Evolutionary conservation across 2,329 filamentous ascomycete genomes (phyloP).

Genomic region (Colletotrichum lini): DNA sequence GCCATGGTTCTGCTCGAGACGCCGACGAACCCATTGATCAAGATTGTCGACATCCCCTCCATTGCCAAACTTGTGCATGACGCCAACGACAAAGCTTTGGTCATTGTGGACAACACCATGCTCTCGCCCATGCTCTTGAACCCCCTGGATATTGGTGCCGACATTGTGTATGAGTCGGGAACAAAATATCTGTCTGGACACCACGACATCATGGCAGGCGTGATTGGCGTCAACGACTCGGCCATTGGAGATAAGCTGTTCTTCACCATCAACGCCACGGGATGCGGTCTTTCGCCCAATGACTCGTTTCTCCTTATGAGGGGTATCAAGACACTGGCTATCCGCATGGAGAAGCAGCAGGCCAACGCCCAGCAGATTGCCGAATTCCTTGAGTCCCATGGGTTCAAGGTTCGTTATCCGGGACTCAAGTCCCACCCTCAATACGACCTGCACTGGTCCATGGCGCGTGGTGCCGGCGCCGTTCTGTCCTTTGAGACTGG

Average conservation of each 20-base stretch:
- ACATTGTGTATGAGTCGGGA: conserved; percentile 97
- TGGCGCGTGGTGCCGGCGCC: conserved; percentile 93
- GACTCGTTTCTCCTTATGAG: conserved; percentile 97
- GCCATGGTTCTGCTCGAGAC: conserved; percentile 97
- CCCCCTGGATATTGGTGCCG: conserved; percentile 92
- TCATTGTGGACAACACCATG: conserved; percentile 99
- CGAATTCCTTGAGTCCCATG: conserved; percentile 89
- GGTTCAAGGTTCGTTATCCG: conserved; percentile 96
- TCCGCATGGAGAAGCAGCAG: conserved; percentile 99
- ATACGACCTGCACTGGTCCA: conserved; percentile 95
- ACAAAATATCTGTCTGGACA: conserved; percentile 98
- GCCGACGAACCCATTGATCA: conserved; percentile 97
- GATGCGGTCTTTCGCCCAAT: conserved; percentile 93
- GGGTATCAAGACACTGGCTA: conserved; percentile 95
- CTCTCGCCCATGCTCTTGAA: conserved; percentile 95
- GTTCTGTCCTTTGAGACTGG: conserved; percentile 98
- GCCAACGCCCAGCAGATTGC: conserved; percentile 91
- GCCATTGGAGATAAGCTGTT: conserved; percentile 89
- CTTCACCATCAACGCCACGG: conserved; percentile 97
- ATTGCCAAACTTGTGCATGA: conserved; percentile 85
- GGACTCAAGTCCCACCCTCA: conserved; percentile 95
- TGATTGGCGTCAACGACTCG: conserved; percentile 90
- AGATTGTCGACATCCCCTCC: conserved; percentile 91
- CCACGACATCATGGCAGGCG: conserved; percentile 98
- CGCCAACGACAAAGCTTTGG: conserved; percentile 82